phyloP scores from a whole-genome alignment of 2,329 filamentous ascomycete species.

The Apiospora phragmitis region DNA sequence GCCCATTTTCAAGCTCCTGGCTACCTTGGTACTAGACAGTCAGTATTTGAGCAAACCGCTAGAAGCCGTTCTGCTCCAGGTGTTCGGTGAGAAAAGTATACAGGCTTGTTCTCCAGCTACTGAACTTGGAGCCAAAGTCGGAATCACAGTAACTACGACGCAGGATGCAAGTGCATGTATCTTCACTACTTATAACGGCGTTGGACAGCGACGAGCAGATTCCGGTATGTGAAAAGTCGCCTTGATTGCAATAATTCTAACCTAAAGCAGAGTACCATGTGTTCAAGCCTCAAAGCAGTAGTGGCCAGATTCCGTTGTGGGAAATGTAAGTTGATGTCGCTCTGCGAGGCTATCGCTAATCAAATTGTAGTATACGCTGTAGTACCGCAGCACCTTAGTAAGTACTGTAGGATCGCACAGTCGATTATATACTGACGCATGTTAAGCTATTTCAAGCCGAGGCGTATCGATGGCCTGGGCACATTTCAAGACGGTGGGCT shows the following conservation, averaged over 20 bases:
- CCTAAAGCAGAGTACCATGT: conserved; percentile 11
- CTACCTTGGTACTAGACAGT: neutral
- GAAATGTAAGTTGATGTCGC: conserved; percentile 6
- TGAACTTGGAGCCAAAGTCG: conserved; percentile 21
- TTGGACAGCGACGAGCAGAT: conserved; percentile 6
- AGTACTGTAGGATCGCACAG: neutral
- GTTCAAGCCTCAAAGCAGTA: neutral
- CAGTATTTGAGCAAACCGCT: neutral
- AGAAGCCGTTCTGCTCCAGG: neutral
- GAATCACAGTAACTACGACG: conserved; percentile 23
- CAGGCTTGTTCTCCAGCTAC: conserved; percentile 16
- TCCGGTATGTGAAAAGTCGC: conserved; percentile 9
- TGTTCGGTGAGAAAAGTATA: conserved; percentile 16
- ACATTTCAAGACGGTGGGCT: conserved; percentile 10
- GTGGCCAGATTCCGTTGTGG: conserved; percentile 7
- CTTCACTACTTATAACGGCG: conserved; percentile 26
- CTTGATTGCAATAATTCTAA: neutral
- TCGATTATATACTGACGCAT: conserved; percentile 3
- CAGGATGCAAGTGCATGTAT: conserved; percentile 21
- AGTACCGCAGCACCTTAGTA: conserved; percentile 12
- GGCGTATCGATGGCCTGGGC: conserved; percentile 4
- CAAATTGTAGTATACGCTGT: neutral
- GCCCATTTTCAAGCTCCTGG: conserved; percentile 3
- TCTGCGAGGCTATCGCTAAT: conserved; percentile 1
- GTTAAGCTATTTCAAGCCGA: conserved; percentile 11